Evolutionary conservation across 805 yeast species (phyloP), one percentile per base, ranked within the genome.

Genomic region (Yamadazyma takamatsuzukensis): DNA sequence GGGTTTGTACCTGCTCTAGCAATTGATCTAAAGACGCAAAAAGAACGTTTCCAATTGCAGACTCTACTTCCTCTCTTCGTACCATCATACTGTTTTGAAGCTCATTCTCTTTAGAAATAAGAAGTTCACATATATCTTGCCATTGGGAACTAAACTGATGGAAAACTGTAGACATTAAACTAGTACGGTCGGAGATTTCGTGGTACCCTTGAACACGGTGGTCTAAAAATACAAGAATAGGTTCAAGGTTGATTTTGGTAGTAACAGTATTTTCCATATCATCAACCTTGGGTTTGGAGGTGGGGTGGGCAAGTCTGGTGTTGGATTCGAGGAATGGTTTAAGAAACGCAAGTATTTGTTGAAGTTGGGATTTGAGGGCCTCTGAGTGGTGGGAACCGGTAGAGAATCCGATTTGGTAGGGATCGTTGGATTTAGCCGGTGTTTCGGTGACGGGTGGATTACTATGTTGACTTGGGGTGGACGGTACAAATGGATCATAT

Each of bases 371-470:
- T 27, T 49, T 56, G 11, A 62, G 39, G 4, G 36, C 36, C 4
- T 34, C 45, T 5, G 66, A 51, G 40, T 51, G 59, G 19, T 53
- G 39, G 3, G 57, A 36, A 0, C 71, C 72, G 26, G 44, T 51
- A 6, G 47, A 52, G 32, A 46, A 64, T 5, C 72, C 72, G 27
- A 44, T 46, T 16, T 59, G 59, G 33, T 52, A 66, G 1, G 70
- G 55, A n/a, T 47, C 57, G 28, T 49, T 37, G 32, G 38, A 30
- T n/a, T n/a, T 33, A 11, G 18, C 16, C 7, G 14, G 25, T 13
- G 17, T 27, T 15, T 13, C 21, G 5, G 21, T 11, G 13, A n/a
- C 25, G 2, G 25, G 14, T 2, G 19, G 28, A 4, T n/a, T n/a
- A n/a, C n/a, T n/a, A n/a, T n/a, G n/a, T n/a, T n/a, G n/a, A n/a